phyloP scores from a whole-genome alignment of 1,284 basidiomycete species.

The Volvariella volvacea region DNA sequence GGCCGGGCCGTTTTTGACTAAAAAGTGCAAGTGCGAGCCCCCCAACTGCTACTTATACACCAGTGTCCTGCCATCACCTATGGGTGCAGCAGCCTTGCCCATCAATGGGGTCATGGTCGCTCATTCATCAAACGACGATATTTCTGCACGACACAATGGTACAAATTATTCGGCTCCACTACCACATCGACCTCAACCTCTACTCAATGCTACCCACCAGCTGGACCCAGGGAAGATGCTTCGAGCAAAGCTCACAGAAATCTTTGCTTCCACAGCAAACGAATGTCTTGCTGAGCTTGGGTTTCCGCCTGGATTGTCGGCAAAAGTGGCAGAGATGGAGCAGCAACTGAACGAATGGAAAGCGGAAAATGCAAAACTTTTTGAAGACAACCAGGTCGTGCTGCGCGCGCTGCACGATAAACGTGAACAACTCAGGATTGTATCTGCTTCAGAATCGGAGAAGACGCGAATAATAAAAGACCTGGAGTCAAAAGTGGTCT shows the following conservation, averaged over 20 bases:
- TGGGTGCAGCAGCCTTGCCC: too few species aligned
- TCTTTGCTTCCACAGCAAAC: constrained; percentile 36
- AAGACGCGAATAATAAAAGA: constrained; percentile 14
- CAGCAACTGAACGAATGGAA: constrained; percentile 24
- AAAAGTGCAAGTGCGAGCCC: too few species aligned
- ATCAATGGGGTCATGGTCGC: too few species aligned
- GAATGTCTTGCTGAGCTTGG: constrained; percentile 41
- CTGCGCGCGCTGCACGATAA: constrained; percentile 19
- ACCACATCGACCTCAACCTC: too few species aligned
- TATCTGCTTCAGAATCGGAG: constrained; percentile 11
- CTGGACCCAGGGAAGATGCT: constrained; percentile 8
- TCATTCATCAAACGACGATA: too few species aligned
- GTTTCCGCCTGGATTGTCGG: constrained; percentile 33
- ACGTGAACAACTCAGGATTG: constrained; percentile 12
- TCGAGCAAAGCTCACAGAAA: constrained; percentile 30
- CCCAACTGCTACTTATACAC: too few species aligned
- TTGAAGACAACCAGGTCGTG: constrained; percentile 43
- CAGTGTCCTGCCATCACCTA: too few species aligned
- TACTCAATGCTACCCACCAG: too few species aligned
- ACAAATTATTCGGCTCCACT: too few species aligned
- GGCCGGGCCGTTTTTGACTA: too few species aligned
- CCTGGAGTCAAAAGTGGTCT: constrained; percentile 16
- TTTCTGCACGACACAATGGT: too few species aligned
- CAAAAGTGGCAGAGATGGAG: constrained; percentile 25
- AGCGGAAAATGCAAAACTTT: constrained; percentile 40